phyloP scores from a whole-genome alignment of 345 rosid species.

The Punica granatum region DNA sequence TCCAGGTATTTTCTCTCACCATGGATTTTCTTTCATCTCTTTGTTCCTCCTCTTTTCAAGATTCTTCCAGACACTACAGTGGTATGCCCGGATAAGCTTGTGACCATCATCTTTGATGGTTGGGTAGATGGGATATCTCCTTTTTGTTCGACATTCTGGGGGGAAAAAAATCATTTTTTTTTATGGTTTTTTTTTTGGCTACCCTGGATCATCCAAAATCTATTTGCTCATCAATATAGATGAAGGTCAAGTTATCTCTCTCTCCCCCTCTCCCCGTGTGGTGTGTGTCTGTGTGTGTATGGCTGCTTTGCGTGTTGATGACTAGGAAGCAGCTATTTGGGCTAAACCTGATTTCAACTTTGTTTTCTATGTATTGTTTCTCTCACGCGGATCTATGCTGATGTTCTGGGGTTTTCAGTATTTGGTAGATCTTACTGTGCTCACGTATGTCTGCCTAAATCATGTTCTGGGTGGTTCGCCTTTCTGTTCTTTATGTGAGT shows the following conservation, averaged over 20 bases:
- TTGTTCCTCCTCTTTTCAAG: neutral
- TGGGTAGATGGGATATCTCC: no score
- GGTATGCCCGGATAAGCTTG: no score
- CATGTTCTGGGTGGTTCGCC: neutral
- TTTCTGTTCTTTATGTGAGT: neutral
- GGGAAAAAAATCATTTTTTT: neutral
- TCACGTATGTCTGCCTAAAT: neutral
- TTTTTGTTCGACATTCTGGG: no score
- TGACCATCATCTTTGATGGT: no score
- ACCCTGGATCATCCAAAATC: neutral
- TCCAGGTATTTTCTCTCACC: constrained; percentile 33
- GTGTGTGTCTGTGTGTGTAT: no score
- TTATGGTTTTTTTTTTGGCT: neutral
- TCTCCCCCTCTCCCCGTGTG: no score
- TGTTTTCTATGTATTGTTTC: neutral
- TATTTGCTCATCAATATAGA: no score
- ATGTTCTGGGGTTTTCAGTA: neutral
- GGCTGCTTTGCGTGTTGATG: no score
- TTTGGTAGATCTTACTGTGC: neutral
- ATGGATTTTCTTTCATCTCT: neutral
- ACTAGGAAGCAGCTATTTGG: no score
- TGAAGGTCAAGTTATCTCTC: no score
- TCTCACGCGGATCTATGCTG: neutral
- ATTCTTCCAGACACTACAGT: no score
- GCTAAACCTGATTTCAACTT: no score